These are phyloP conservation scores for Rhizoclosmatium globosum DNA, from an alignment of 192 early-diverging fungal species.

Conservation along the genomic window DNA sequence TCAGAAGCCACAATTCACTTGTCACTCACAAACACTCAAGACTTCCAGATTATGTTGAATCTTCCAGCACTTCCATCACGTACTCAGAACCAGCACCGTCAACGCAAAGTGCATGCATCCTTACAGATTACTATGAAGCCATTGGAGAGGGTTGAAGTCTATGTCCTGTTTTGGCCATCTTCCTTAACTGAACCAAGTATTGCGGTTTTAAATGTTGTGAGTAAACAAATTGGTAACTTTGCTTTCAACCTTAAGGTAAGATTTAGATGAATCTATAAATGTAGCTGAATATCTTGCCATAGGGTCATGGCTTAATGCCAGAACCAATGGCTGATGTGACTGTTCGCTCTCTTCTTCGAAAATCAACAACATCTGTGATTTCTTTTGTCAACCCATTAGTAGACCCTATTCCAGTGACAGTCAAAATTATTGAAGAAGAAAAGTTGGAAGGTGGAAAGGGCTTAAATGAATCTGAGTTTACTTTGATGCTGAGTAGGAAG, in stretches of 20 bases:
- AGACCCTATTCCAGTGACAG: constrained; percentile 52
- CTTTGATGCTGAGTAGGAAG: constrained; percentile 43
- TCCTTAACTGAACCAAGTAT: constrained; percentile 46
- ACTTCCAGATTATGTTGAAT: constrained; percentile 44
- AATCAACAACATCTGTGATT: constrained; percentile 44
- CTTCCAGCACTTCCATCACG: not conserved
- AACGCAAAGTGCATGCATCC: not conserved
- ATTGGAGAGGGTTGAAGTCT: constrained; percentile 44
- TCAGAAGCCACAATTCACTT: constrained; percentile 29
- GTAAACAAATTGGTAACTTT: constrained; percentile 43
- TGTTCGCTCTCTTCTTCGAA: constrained; percentile 39
- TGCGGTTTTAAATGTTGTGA: constrained; percentile 29
- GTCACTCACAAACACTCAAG: constrained; percentile 43
- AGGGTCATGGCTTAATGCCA: constrained; percentile 53
- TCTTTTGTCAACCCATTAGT: constrained; percentile 56
- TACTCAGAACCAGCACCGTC: not conserved
- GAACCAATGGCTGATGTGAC: constrained; percentile 45
- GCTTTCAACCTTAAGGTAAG: constrained; percentile 45
- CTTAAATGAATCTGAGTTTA: constrained; percentile 33
- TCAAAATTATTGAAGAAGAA: constrained; percentile 37
- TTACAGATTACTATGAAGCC: constrained; percentile 33
- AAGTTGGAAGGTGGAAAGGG: not conserved
- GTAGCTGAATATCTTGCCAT: not conserved
- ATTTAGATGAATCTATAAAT: not conserved
- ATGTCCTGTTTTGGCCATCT: constrained; percentile 61